phyloP scores from a whole-genome alignment of 768 basidiomycete species.

The Trametes gibbosa region DNA sequence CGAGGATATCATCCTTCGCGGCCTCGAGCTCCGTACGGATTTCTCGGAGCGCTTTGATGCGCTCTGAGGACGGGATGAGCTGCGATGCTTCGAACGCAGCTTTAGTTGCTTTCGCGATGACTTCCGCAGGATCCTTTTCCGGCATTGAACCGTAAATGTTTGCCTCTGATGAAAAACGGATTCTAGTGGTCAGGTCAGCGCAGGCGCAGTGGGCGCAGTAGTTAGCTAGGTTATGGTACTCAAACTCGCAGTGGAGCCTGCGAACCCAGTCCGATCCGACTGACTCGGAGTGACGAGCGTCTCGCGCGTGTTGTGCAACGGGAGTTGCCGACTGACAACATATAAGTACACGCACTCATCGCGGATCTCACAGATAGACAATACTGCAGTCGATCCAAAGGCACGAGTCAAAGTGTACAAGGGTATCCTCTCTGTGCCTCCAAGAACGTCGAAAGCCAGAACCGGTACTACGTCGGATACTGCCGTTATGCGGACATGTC shows the following conservation, averaged over 20 bases:
- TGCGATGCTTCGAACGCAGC: slow-evolving; percentile 86
- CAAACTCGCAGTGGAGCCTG: too few relatives aligned
- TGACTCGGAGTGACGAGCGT: background rate
- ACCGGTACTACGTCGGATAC: too few relatives aligned
- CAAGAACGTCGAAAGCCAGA: background rate
- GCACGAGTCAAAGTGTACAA: slow-evolving; percentile 12
- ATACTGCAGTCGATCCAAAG: too few relatives aligned
- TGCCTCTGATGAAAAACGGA: background rate
- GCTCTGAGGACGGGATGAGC: slow-evolving; percentile 63
- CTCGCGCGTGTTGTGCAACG: too few relatives aligned
- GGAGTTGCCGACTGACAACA: too few relatives aligned
- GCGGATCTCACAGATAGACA: too few relatives aligned
- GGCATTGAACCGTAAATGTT: background rate
- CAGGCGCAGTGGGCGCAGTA: too few relatives aligned
- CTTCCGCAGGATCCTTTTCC: slow-evolving; percentile 33
- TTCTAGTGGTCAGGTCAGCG: too few relatives aligned
- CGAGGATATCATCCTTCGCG: slow-evolving; percentile 66
- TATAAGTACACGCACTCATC: too few relatives aligned
- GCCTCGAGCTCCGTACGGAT: slow-evolving; percentile 66
- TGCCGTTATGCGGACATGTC: background rate
- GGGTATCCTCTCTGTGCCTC: slow-evolving; percentile 19
- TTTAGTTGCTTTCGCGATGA: slow-evolving; percentile 78
- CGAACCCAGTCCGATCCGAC: too few relatives aligned
- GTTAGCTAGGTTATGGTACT: too few relatives aligned
- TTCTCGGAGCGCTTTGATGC: slow-evolving; percentile 66